A percentile compares a stretch with the other conserved stretches of the same genome.
phyloP scores from a whole-genome alignment of 2,329 filamentous ascomycete species.

The Penicillium palitans region DNA sequence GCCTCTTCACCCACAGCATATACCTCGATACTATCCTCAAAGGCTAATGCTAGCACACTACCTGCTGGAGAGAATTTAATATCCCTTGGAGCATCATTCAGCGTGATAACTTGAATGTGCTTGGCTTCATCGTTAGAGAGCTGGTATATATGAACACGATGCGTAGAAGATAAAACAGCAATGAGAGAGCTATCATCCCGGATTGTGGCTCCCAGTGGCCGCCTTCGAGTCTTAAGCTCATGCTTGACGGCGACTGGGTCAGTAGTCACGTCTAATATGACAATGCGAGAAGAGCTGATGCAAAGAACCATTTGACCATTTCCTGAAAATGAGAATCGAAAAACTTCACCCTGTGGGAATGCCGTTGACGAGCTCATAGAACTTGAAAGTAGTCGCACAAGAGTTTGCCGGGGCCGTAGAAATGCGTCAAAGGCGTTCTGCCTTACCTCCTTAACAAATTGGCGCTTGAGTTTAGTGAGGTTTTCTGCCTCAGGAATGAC shows the following conservation, averaged over 20 bases:
- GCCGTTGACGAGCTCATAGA: constrained; percentile 79
- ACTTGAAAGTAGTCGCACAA: constrained; percentile 78
- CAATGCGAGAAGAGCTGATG: constrained; percentile 82
- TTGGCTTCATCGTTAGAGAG: constrained; percentile 64
- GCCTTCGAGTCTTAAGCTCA: constrained; percentile 75
- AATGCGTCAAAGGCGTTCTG: constrained; percentile 77
- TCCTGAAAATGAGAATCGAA: constrained; percentile 79
- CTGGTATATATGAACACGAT: constrained; percentile 84
- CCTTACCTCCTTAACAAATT: constrained; percentile 70
- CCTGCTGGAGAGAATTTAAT: constrained; percentile 80
- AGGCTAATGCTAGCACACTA: constrained; percentile 78
- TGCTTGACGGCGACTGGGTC: constrained; percentile 65
- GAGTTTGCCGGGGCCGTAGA: constrained; percentile 66
- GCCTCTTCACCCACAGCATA: constrained; percentile 68
- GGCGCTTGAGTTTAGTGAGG: constrained; percentile 61
- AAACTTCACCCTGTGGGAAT: constrained; percentile 78
- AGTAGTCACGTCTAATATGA: constrained; percentile 69
- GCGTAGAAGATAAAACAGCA: constrained; percentile 76
- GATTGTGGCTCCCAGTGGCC: constrained; percentile 75
- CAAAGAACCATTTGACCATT: constrained; percentile 73
- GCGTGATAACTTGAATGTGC: constrained; percentile 70
- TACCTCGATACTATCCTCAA: constrained; percentile 86
- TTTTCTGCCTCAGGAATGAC: constrained; percentile 44
- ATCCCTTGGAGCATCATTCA: constrained; percentile 75
- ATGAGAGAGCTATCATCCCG: constrained; percentile 74